Base-by-base conservation (phyloP, 495 filamentous ascomycete species). In the Platismatia glauca region DNA sequence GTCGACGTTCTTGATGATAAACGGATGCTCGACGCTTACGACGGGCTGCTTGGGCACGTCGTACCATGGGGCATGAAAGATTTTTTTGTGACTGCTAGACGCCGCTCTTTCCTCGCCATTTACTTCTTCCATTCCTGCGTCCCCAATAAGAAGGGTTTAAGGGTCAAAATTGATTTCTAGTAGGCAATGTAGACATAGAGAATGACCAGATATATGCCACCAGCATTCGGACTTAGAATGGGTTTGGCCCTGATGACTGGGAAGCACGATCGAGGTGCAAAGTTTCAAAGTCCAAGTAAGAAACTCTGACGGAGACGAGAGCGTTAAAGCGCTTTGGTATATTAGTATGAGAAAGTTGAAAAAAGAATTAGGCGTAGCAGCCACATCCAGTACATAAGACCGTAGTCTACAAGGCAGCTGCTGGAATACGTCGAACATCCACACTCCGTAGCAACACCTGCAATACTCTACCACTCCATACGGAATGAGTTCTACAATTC, bases 21-120 rank as follows among this genome's bases (percentile, higher is more conserved):
- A 86, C 8, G 95, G 94, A 73, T 97, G 91, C 70, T 98, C 94
- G 29, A 97, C 81, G 61, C 85, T 86, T 38, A 91, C 81, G 52
- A 97, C 77, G 24, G 78, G 77, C 48, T 82, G 78, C 38, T 77
- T 63, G 4, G 89, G 90, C 34, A 96, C 77, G 0, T 74, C 48
- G 64, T 81, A 81, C 76, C 79, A 81, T 9, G 82, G 80, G 16
- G 82, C 80, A 24, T 62, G 37, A 33, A 15, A 20, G 9, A 15
- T 7, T 1, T 3, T 31, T 53, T 20, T 33, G 16, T 18, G 29
- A 33, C 16, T 8, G 27, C 29, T 53, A 53, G 27, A 31, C 15
- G 0, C 29, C 16, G 50, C n/a, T 5, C 2, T 18, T 12, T 33
- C n/a, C 5, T 53, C 50, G 50, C 50, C 15, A 5, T 20, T 53